Evolutionary conservation across 2,329 filamentous ascomycete species (phyloP).

Genomic region (Aspergillus latus): DNA sequence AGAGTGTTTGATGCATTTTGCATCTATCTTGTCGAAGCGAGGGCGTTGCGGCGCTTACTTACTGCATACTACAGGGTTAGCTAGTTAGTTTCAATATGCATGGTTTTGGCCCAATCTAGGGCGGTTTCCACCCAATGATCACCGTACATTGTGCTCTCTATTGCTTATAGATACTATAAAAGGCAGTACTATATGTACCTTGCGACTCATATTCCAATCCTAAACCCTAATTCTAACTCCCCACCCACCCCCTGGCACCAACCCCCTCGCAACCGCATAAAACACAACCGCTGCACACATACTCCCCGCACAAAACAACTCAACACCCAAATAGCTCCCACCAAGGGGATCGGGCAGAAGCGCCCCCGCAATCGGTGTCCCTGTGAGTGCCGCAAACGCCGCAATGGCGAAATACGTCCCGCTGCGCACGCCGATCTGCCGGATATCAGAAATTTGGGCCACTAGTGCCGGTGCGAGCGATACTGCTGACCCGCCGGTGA

Average conservation of each 20-base stretch:
- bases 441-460: conserved; percentile 69
- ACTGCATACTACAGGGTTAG: not conserved
- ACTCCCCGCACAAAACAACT: conserved; percentile 30
- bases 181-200: no score
- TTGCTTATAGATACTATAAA: no score
- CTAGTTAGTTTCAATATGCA: conserved; percentile 1
- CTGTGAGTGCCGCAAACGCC: conserved; percentile 63
- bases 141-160: not conserved
- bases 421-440: conserved; percentile 67
- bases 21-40: conserved; percentile 9
- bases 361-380: conserved; percentile 31
- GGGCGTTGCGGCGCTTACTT: conserved; percentile 11
- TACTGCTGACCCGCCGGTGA: conserved; percentile 66
- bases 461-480: conserved; percentile 61
- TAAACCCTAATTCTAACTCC: conserved; percentile 24
- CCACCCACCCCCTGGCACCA: conserved; percentile 23
- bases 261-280: conserved; percentile 26
- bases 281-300: conserved; percentile 26
- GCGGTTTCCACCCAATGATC: not conserved
- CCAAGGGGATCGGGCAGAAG: conserved; percentile 28
- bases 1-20: conserved; percentile 1
- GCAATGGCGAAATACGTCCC: conserved; percentile 64
- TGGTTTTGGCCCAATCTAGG: not conserved
- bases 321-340: conserved; percentile 26
- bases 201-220: not conserved